Base-by-base conservation (phyloP, 257 asterid genomes). In the Sherardia arvensis region DNA sequence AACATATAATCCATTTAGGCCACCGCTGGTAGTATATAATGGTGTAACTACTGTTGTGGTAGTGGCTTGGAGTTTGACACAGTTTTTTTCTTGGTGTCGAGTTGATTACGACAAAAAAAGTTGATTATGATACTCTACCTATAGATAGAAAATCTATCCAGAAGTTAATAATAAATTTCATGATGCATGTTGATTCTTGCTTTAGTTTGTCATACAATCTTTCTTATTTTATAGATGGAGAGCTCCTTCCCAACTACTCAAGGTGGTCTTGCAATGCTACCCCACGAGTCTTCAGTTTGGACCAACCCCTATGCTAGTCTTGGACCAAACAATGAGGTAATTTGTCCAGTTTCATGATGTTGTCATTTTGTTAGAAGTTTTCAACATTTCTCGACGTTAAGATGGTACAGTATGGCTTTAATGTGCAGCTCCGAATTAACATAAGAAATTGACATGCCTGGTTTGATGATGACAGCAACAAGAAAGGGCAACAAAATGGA, bases 261-360 rank as follows among this genome's bases (percentile, higher is more conserved):
- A 40, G 82, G 77, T 70, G 85, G 83, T 67, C 71, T 69, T 51
- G 64, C 74, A 40, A 71, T 75, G 61, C 70, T 85, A 49, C 61
- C 84, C 66, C 83, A 86, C 73, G 61, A 61, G 62, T 76, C 83
- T 77, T 75, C 82, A 17, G 59, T 74, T 71, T 81, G 80, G 84
- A 65, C 75, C 70, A 75, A 76, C 64, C 40, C 78, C 56, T 77
- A 75, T 74, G 62, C 91, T 68, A 81, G 76, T 66, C 78, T 81
- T 71, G 20, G 79, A 55, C 84, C 83, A 66, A 83, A 80, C 78
- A 69, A 56, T 71, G 79, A 75, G 85, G 95, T 89, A 64, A 43
- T 17, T 43, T 43, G 20, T 43, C 20, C 20, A 4, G 21, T 14
- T 15, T 40, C 48, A 40, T 2, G 48, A 40, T 40, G 48, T 14